Conservation (phyloP, 768 basidiomycete genomes). For the Leucocoprinus sp. region DNA sequence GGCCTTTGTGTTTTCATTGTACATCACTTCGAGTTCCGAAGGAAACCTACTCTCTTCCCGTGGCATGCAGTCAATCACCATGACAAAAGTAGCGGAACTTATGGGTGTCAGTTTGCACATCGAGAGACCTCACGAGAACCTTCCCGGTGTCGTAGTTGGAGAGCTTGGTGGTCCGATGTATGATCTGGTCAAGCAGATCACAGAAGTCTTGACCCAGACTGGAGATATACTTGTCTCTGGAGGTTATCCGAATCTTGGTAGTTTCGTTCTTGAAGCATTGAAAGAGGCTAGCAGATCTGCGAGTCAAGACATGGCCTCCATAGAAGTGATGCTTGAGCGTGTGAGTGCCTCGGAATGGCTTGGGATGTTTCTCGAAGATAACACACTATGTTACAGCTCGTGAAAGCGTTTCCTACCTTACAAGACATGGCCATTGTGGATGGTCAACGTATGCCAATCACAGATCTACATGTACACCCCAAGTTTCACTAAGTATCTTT, state of each 20-base stretch:
- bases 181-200: slow-evolving; percentile 64
- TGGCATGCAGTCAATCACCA: slow-evolving; percentile 50
- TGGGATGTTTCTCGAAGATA: slow-evolving; percentile 3
- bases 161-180: slow-evolving; percentile 69
- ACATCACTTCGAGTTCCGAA: slow-evolving; percentile 53
- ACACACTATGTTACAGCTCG: slow-evolving; percentile 42
- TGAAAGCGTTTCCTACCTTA: slow-evolving; percentile 73
- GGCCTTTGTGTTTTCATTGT: slow-evolving; percentile 63
- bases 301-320: slow-evolving; percentile 4
- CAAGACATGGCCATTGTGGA: slow-evolving; percentile 66
- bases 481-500: slow-evolving; percentile 1
- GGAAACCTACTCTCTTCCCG: slow-evolving; percentile 57
- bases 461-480: not conserved
- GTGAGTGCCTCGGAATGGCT: slow-evolving; percentile 29
- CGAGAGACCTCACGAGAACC: slow-evolving; percentile 60
- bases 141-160: slow-evolving; percentile 67
- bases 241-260: slow-evolving; percentile 66
- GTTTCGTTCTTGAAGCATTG: slow-evolving; percentile 64
- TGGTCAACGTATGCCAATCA: slow-evolving; percentile 44
- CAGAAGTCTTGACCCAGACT: slow-evolving; percentile 59
- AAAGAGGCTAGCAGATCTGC: slow-evolving; percentile 37
- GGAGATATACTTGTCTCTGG: slow-evolving; percentile 50
- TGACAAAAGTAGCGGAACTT: slow-evolving; percentile 59
- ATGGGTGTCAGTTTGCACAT: slow-evolving; percentile 63
- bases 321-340: slow-evolving; percentile 52